These are phyloP conservation scores for Entomortierella beljakovae DNA, from an alignment of 192 early-diverging fungal genomes.

Conservation along the genomic window DNA sequence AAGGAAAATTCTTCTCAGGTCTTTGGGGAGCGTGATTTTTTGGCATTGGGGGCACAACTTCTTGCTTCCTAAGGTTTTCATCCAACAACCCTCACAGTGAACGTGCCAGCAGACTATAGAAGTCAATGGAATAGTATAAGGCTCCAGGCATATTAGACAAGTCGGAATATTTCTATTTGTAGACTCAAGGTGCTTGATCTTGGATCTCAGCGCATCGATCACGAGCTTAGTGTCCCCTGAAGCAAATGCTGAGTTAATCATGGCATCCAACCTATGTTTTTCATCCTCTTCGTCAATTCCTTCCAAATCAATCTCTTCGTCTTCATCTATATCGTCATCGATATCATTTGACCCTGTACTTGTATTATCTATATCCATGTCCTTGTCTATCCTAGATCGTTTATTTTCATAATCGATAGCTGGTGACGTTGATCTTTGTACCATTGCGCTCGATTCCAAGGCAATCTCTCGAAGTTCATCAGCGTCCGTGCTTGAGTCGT, in stretches of 20 bases:
- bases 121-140: constrained; percentile 74
- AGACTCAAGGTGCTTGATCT: constrained; percentile 73
- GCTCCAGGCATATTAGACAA: constrained; percentile 86
- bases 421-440: constrained; percentile 12
- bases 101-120: constrained; percentile 95
- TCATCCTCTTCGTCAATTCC: constrained; percentile 32
- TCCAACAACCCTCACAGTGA: constrained; percentile 91
- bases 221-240: constrained; percentile 69
- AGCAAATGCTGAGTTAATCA: constrained; percentile 17
- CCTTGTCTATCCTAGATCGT: constrained; percentile 6
- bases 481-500: constrained; percentile 51
- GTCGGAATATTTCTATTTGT: constrained; percentile 61
- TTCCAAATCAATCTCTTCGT: constrained; percentile 50
- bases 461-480: constrained; percentile 56
- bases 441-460: constrained; percentile 45
- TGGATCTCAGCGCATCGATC: constrained; percentile 82
- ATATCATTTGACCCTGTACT: constrained; percentile 22
- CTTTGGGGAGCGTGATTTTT: constrained; percentile 84
- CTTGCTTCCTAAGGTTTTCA: constrained; percentile 85
- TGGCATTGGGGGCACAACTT: constrained; percentile 93
- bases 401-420: constrained; percentile 15
- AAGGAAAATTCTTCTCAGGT: constrained; percentile 84
- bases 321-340: constrained; percentile 35
- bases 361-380: constrained; percentile 36
- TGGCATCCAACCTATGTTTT: constrained; percentile 19